phyloP scores from a whole-genome alignment of 148 eudicot species.

The Suaeda aralocaspica region DNA sequence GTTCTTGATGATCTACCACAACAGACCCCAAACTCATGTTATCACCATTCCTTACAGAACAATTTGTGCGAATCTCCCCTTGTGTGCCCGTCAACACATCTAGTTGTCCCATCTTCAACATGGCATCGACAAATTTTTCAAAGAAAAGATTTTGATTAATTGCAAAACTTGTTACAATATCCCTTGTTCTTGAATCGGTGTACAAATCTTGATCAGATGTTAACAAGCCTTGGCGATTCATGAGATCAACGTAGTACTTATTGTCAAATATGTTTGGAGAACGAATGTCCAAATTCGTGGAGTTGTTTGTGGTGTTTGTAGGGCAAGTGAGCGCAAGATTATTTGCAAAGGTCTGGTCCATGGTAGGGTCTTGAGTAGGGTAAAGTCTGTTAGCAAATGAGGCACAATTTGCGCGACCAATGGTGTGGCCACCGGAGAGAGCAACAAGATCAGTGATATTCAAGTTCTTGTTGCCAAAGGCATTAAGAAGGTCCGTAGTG shows the following conservation, averaged over 20 bases:
- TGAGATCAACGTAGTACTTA: slow-evolving; percentile 35
- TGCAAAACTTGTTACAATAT: slow-evolving; percentile 33
- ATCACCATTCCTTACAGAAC: slow-evolving; percentile 30
- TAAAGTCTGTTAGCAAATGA: slow-evolving; percentile 30
- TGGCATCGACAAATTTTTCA: slow-evolving; percentile 30
- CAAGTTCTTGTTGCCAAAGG: slow-evolving; percentile 18
- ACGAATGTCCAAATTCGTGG: slow-evolving; percentile 32
- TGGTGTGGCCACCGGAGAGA: slow-evolving; percentile 52
- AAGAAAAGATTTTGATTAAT: slow-evolving; percentile 29
- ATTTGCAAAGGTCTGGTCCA: slow-evolving; percentile 30
- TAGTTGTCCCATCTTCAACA: slow-evolving; percentile 46
- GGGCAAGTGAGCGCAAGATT: slow-evolving; percentile 36
- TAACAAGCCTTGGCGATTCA: slow-evolving; percentile 34
- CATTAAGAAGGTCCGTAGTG: slow-evolving; percentile 25
- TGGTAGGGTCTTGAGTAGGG: slow-evolving; percentile 34
- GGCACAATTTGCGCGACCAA: slow-evolving; percentile 35
- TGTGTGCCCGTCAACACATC: slow-evolving; percentile 34
- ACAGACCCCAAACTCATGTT: slow-evolving; percentile 15
- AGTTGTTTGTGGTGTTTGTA: slow-evolving; percentile 11
- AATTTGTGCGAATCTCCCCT: slow-evolving; percentile 39
- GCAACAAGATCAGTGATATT: slow-evolving; percentile 37
- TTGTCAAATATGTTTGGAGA: slow-evolving; percentile 41
- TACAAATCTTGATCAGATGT: slow-evolving; percentile 45
- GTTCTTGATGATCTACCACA: slow-evolving; percentile 26
- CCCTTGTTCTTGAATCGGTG: slow-evolving; percentile 25